These are phyloP conservation scores for Arabidopsis thaliana DNA, from an alignment of 345 rosid species.

Conservation along the genomic window TAIR10.1 NC_003071.7:9960501-9961000, in stretches of 20 bases:
- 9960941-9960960: background rate
- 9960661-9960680: background rate
- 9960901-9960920: background rate
- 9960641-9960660: conserved; percentile 15
- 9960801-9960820: conserved; percentile 90
- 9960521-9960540: conserved; percentile 12
- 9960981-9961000: conserved; percentile 97
- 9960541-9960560: conserved; percentile 5
- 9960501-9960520: background rate
- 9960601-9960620: conserved; percentile 67
- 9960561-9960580: conserved; percentile 45
- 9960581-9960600: conserved; percentile 92
- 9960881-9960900: conserved; percentile 78
- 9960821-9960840: conserved; percentile 97
- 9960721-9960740: conserved; percentile 74
- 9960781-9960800: conserved; percentile 91
- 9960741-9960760: conserved; percentile 70
- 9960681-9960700: background rate
- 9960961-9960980: conserved; percentile 70
- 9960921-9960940: no score
- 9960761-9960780: conserved; percentile 68
- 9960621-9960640: conserved; percentile 59
- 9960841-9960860: conserved; percentile 96
- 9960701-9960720: conserved; percentile 47
- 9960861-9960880: conserved; percentile 80